Evolutionary conservation across 441 rosid species (phyloP), one percentile per base, ranked within the genome.

Genomic region (Populus hybrid): DNA sequence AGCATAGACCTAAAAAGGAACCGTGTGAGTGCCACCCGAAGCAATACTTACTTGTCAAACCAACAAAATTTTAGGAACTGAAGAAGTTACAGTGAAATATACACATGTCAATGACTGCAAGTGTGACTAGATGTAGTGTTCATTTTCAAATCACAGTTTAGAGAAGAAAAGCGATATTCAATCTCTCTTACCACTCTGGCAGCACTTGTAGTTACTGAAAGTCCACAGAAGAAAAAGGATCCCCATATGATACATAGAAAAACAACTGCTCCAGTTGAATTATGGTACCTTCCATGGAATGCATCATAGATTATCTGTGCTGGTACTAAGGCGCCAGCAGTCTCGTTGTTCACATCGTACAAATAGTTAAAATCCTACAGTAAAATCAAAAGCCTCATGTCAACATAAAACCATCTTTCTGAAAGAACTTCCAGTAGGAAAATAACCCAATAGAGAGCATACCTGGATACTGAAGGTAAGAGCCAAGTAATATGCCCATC

Each of bases 211-310:
- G 89, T 87, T 65, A 85, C 75, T 2, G 91, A 89, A 40, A 89
- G 91, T 32, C 94, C 94, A 50, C 94, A 86, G 71, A 90, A 89
- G 87, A 90, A 90, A 87, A 83, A 89, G 10, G 92, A 88, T n/a
- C 92, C 92, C 92, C 92, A 89, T 63, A 89, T 88, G 83, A 90
- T 73, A 76, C 82, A 80, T 10, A 89, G 85, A 36, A 88, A 83
- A 23, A 90, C 73, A 5, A 90, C 80, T 0, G 94, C 92, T 70
- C 92, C 94, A 4, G 85, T 79, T 23, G 88, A 78, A 77, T 78
- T 89, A 4, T 84, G 81, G 72, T 85, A 90, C 91, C 94, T 87
- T 59, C 87, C 87, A 63, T 89, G 85, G 76, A 90, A 90, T 42
- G 94, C 94, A 61, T 89, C 90, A 30, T 75, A 89, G 6, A 90